Evolutionary conservation across 345 rosid species (phyloP), one percentile per base, ranked within the genome.

Genomic region (Isatis tinctoria): DNA sequence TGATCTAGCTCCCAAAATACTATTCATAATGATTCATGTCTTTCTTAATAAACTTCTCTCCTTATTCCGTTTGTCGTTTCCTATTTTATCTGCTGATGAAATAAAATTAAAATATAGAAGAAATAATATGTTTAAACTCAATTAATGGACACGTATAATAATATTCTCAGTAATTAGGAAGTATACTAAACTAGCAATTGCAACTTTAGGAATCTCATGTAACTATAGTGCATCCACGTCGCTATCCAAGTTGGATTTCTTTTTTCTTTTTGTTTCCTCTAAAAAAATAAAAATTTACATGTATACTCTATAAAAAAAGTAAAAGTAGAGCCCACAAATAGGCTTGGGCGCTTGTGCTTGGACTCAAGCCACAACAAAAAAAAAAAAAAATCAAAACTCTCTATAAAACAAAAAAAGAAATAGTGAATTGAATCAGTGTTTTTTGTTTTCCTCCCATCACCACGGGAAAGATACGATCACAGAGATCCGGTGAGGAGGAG

Each of bases 181-280:
- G 32, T 6, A n/a, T 16, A 20, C 33, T 13, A 40, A 39, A 39
- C 8, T 28, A 69, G 65, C 18, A 37, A 30, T 24, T n/a, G 54
- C 27, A 54, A 43, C 20, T 9, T 73, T 30, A 16, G 32, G 60
- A 57, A 48, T 36, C 41, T 26, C 14, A 74, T 35, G 59, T n/a
- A 35, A 45, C 16, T 2, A 33, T 61, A 60, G 49, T 52, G 74
- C 65, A 12, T 36, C 79, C 75, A 76, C 79, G 79, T 76, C 33
- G 47, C 27, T 54, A 17, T 76, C 79, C 70, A 53, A 76, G 44
- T 36, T 45, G 65, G 79, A 76, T 35, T 12, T 61, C 12, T 41
- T 39, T 16, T 13, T 33, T 41, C 28, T 16, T 13, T 33, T 8
- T 6, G 10, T 8, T 36, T 8, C 3, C 12, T 4, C 6, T 17